Percentiles rank a stretch among this genome's conserved stretches.
These are phyloP conservation scores for Cymbidium sinense DNA, from an alignment of 106 monocot species.

Conservation along the genomic window DNA sequence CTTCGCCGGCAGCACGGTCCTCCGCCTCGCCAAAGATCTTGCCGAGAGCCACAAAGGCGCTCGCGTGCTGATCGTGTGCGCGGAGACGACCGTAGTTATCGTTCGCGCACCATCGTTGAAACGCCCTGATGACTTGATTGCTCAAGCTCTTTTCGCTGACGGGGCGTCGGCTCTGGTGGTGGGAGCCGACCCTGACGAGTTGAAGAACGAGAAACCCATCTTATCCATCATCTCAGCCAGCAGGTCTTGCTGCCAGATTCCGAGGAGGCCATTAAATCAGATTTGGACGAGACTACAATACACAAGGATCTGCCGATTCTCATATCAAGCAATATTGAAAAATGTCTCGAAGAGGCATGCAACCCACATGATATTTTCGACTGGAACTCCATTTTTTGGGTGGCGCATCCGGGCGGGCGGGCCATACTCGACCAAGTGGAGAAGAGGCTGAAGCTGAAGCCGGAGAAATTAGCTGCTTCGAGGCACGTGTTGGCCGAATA, in stretches of 20 bases:
- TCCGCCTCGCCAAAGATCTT: slow-evolving; percentile 9
- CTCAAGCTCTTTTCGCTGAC: slow-evolving; percentile 11
- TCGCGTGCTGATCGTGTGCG: slow-evolving; percentile 1
- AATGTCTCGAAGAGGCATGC: neutral
- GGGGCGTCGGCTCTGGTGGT: slow-evolving; percentile 3
- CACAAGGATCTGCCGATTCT: slow-evolving; percentile 9
- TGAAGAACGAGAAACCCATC: neutral
- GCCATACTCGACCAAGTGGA: slow-evolving; percentile 22
- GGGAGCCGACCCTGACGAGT: slow-evolving; percentile 5
- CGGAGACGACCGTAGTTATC: neutral
- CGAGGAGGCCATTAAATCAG: neutral
- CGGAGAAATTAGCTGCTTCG: slow-evolving; percentile 7
- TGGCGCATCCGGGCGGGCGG: slow-evolving; percentile 19
- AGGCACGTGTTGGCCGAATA: slow-evolving; percentile 17
- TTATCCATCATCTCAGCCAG: slow-evolving; percentile 6
- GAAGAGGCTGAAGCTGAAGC: slow-evolving; percentile 7
- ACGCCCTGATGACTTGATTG: neutral
- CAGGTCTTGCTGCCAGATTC: neutral
- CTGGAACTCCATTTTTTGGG: slow-evolving; percentile 15
- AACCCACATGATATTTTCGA: neutral
- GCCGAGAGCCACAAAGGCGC: slow-evolving; percentile 10
- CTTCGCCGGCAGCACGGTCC: no score
- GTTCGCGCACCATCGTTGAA: slow-evolving; percentile 6
- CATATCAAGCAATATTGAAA: slow-evolving; percentile 3
- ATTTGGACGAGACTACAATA: slow-evolving; percentile 1